Evolutionary conservation across 1,139 yeast genomes (phyloP).

Genomic region (Candida labiduridarum): DNA sequence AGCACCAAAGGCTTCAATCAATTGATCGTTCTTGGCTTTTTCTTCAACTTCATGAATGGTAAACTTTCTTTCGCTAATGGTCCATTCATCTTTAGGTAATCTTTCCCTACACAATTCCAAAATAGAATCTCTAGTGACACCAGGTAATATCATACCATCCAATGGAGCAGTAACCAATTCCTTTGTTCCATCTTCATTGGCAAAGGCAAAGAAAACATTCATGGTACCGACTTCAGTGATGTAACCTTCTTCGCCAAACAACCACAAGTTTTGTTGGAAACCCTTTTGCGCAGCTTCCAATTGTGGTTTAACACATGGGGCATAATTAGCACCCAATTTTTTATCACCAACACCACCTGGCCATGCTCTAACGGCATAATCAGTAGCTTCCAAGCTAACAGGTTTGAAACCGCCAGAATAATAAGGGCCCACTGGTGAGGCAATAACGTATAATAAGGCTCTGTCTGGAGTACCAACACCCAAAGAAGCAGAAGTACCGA

Average conservation of each 20-base stretch:
- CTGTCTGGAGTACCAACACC: conserved; percentile 82
- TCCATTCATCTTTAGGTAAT: conserved; percentile 76
- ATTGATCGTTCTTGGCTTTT: conserved; percentile 73
- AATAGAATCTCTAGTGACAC: conserved; percentile 93
- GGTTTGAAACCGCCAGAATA: conserved; percentile 92
- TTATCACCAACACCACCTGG: conserved; percentile 98
- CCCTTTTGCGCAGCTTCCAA: conserved; percentile 85
- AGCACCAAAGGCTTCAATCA: conserved; percentile 94
- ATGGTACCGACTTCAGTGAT: conserved; percentile 97
- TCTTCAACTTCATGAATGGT: conserved; percentile 80
- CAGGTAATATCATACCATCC: conserved; percentile 95
- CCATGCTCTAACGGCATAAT: conserved; percentile 98
- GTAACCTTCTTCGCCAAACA: conserved; percentile 85
- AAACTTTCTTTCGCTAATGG: conserved; percentile 75
- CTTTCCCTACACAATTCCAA: conserved; percentile 74
- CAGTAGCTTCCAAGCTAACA: conserved; percentile 89
- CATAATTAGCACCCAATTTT: conserved; percentile 96
- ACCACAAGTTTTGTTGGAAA: conserved; percentile 94
- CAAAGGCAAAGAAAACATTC: conserved; percentile 89
- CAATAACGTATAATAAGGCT: conserved; percentile 82
- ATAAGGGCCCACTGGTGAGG: conserved; percentile 96
- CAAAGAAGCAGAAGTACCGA: conserved; percentile 84
- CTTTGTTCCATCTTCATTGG: conserved; percentile 68
- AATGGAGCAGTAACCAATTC: conserved; percentile 95
- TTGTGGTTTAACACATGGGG: conserved; percentile 91